Conservation (phyloP, 495 filamentous ascomycete species). For the Recurvomyces mirabilis region DNA sequence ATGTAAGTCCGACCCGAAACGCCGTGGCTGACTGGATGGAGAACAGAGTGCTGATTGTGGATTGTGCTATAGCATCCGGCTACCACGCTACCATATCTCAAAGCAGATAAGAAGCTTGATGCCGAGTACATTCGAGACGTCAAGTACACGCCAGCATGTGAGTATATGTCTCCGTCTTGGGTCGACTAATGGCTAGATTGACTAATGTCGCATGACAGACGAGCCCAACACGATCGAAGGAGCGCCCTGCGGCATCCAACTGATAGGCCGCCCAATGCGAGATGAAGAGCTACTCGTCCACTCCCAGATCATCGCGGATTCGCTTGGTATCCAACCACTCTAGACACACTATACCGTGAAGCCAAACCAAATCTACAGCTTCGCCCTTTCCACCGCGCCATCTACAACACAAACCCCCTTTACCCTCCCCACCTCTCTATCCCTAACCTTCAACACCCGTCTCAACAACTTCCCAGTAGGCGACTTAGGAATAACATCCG, state of each 20-base stretch:
- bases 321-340: slow-evolving; percentile 2
- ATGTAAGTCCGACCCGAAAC: slow-evolving; percentile 37
- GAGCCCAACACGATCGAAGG: slow-evolving; percentile 23
- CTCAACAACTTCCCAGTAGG: slow-evolving; percentile 20
- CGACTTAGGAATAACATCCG: slow-evolving; percentile 58
- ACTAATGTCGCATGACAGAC: slow-evolving; percentile 2
- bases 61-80: slow-evolving; percentile 24
- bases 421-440: slow-evolving; percentile 26
- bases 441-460: slow-evolving; percentile 33
- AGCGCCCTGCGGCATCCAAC: slow-evolving; percentile 23
- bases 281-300: slow-evolving; percentile 28
- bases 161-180: neutral
- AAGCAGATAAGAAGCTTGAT: slow-evolving; percentile 24
- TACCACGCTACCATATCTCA: slow-evolving; percentile 23
- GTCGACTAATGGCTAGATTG: neutral
- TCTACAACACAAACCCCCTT: slow-evolving; percentile 31
- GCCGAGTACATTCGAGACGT: slow-evolving; percentile 18
- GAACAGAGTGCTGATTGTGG: neutral
- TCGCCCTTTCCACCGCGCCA: slow-evolving; percentile 30
- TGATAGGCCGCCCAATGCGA: slow-evolving; percentile 28
- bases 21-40: too few species aligned
- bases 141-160: slow-evolving; percentile 21
- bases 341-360: too few species aligned
- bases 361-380: too few species aligned
- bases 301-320: slow-evolving; percentile 18